Evolutionary conservation across 2,329 filamentous ascomycete species (phyloP), one percentile per base, ranked within the genome.

Genomic region (Colletotrichum orchidophilum): DNA sequence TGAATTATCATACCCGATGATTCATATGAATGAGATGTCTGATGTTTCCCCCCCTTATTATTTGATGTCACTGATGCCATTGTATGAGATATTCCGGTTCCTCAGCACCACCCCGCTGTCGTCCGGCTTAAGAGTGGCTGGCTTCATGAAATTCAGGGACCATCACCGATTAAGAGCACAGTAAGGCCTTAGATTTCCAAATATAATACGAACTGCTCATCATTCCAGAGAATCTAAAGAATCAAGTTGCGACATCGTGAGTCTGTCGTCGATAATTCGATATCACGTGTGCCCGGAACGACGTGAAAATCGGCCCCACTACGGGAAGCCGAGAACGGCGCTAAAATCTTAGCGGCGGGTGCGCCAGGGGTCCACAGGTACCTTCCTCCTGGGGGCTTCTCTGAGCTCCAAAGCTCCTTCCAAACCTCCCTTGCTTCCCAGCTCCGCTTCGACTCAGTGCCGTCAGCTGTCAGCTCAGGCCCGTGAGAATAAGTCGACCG

Each of bases 261-360:
- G 3, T 42, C 15, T 24, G 49, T 27, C 33, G 60, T 63, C 2
- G 31, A 39, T 18, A 21, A 5, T 11, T 21, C 3, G 7, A 27
- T 11, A 24, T 54, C 49, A 54, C 49, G 49, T 53, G 60, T 11
- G 12, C 21, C n/a, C 33, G n/a, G 8, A 24, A 27, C 15, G 13
- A 53, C n/a, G 31, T 42, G 59, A 61, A 13, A 1, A 24, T 39
- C 60, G 49, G 21, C 49, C 60, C 49, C 60, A 53, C 24, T 26
- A 52, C 21, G 27, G 49, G 24, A 39, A 26, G 60, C 60, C 49
- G 54, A 42, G 60, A 63, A 15, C 49, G 9, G 15, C 18, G 60
- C 60, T 42, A 54, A 15, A 24, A 21, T 21, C 11, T 46, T 63
- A 57, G 52, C 66, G 24, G 62, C 64, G 61, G 54, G 18, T 21